Evolutionary conservation across 345 rosid genomes (phyloP), one percentile per base, ranked within the genome.

Genomic region (Lepidium sativum): DNA sequence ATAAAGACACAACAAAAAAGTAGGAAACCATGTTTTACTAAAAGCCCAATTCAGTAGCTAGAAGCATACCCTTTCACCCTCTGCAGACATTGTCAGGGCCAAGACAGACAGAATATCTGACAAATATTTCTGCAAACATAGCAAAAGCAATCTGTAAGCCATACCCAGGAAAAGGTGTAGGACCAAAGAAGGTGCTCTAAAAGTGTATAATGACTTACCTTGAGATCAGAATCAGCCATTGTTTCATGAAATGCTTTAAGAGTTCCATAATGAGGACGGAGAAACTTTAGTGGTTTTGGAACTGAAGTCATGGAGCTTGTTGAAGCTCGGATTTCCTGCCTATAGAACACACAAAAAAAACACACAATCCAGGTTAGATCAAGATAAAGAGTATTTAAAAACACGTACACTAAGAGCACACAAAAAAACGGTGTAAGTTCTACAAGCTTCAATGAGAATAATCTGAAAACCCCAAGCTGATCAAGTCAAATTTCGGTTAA

Each of bases 251-350:
- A 88, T 21, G 80, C 80, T 60, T 90, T 94, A 17, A 94, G 82
- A 54, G 91, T 78, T 77, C 80, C 96, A 77, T 90, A 94, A 80
- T 94, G 95, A 8, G 96, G 96, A 32, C 97, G 88, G 44, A 94
- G 97, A 76, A 94, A 94, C 81, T 90, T 94, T 58, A 94, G 80
- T 18, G 97, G 97, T 78, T 90, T 94, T n/a, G 97, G 99, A 75
- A 90, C 97, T 6, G 97, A 90, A 33, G 99, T 94, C 99, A 94
- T 90, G 5, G 99, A 94, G 71, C 97, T 90, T 2, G 97, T 94
- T 61, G 99, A 77, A 23, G 89, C 83, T 23, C 97, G 86, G 58
- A 94, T 90, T 75, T 89, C 99, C 61, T 86, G 96, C 80, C 98
- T 92, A 70, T 43, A 64, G 48, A 44, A 47, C 65, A 14, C n/a